Conservation (phyloP, 73 alveolate genomes). For the Paramecium biaurelia region DNA sequence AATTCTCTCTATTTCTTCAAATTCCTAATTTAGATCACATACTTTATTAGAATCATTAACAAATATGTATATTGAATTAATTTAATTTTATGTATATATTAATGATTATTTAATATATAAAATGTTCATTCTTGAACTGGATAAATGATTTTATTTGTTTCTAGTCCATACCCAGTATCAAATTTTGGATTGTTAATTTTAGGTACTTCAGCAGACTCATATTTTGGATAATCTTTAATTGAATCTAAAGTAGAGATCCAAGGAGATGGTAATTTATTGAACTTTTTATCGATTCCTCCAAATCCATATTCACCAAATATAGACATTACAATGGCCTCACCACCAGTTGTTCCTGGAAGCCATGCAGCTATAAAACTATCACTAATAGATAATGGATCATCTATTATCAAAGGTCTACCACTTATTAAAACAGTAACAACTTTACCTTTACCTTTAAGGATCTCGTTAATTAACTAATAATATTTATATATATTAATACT, state of each 20-base stretch:
- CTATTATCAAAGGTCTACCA: constrained; percentile 65
- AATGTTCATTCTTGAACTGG: not conserved
- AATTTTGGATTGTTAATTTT: constrained; percentile 34
- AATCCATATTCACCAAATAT: constrained; percentile 66
- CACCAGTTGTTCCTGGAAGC: constrained; percentile 73
- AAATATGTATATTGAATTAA: not conserved
- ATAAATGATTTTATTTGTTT: not conserved
- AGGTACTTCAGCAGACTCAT: constrained; percentile 29
- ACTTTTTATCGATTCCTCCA: not conserved
- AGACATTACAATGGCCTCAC: constrained; percentile 61
- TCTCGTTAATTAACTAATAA: not conserved
- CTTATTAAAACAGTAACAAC: constrained; percentile 52
- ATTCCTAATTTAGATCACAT: not conserved
- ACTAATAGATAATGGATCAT: constrained; percentile 2
- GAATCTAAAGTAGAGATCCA: constrained; percentile 59
- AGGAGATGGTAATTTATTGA: constrained; percentile 59
- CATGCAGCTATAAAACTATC: constrained; percentile 67
- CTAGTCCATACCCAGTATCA: constrained; percentile 41
- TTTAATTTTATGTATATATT: not conserved
- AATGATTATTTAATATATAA: not conserved
- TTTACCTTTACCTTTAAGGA: not conserved
- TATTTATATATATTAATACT: not conserved
- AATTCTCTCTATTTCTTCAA: too few relatives aligned
- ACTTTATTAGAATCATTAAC: not conserved
- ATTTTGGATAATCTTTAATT: constrained; percentile 56